Evolutionary conservation across 352 stramenopile species (phyloP).

Genomic region (Elongisporangium anandrum): DNA sequence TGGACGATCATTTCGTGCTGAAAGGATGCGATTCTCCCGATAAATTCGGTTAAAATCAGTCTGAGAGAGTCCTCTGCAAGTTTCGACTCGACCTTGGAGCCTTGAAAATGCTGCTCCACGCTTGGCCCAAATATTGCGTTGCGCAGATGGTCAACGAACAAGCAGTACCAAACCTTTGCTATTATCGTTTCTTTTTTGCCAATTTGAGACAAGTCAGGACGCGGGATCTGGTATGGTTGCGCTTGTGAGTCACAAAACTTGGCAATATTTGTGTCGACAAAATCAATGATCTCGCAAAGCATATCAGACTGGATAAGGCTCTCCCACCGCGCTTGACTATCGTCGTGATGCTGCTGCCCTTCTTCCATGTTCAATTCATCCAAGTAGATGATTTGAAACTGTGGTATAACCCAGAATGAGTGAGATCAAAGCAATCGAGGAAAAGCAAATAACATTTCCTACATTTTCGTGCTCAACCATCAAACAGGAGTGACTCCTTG

Average conservation of each 20-base stretch:
- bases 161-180: constrained; percentile 13
- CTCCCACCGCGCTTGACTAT: neutral
- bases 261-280: neutral
- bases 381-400: constrained; percentile 38
- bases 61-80: neutral
- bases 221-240: neutral
- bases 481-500: constrained; percentile 26
- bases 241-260: neutral
- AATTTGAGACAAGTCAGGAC: neutral
- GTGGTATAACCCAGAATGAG: neutral
- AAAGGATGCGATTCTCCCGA: constrained; percentile 20
- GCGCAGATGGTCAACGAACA: constrained; percentile 39
- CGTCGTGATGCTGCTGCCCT: neutral
- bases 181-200: neutral
- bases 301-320: neutral
- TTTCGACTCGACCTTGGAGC: neutral
- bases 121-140: constrained; percentile 15
- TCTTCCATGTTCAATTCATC: neutral
- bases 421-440: neutral
- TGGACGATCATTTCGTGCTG: constrained; percentile 7
- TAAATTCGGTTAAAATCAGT: constrained; percentile 23
- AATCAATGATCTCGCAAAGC: neutral
- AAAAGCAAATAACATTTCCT: constrained; percentile 1
- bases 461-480: constrained; percentile 26
- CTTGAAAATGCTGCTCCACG: neutral